Conservation (phyloP, 2,329 filamentous ascomycete species). For the Talaromyces sp. region DNA sequence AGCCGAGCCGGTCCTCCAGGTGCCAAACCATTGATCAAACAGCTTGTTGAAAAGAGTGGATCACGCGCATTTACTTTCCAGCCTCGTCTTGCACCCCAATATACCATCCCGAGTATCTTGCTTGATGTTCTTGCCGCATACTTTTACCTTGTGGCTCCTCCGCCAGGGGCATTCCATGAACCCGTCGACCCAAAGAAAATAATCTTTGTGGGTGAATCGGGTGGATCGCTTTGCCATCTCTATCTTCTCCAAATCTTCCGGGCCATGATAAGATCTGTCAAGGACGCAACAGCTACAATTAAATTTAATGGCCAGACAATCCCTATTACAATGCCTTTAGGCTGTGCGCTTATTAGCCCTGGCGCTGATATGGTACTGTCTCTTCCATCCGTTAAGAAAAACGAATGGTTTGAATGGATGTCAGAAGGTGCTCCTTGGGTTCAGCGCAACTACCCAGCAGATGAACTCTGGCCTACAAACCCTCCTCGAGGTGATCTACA, state of each 20-base stretch:
- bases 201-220: no score
- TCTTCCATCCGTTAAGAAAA: background rate
- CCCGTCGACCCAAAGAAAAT: no score
- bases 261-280: background rate
- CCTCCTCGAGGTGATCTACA: background rate
- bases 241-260: background rate
- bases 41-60: background rate
- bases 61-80: background rate
- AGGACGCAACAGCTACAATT: background rate
- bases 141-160: no score
- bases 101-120: no score
- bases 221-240: no score
- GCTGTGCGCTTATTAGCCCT: background rate
- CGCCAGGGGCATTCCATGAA: no score
- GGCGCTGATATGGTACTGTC: background rate
- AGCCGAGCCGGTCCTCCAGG: background rate
- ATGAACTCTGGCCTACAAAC: background rate
- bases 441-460: background rate
- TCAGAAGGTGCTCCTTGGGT: background rate
- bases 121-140: no score
- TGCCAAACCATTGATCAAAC: background rate
- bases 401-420: background rate
- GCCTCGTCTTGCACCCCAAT: background rate
- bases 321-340: background rate
- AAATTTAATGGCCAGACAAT: background rate